Conservation (phyloP, 2,329 filamentous ascomycete species). For the Aureobasidium sp. region DNA sequence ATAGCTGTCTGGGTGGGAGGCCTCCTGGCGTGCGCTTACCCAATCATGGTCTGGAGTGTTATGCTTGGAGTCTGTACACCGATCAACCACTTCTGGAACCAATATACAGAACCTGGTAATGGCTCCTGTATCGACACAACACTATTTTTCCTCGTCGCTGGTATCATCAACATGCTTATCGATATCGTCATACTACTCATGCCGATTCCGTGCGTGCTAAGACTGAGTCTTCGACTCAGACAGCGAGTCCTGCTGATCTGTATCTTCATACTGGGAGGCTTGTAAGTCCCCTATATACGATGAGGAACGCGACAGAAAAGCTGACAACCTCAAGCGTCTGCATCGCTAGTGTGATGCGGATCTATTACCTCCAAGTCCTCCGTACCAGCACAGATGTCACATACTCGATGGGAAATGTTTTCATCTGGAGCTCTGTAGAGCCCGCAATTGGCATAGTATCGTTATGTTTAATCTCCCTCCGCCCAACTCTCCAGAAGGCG, state of each 20-base stretch:
- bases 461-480: neutral
- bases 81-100: slow-evolving; percentile 4
- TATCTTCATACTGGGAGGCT: slow-evolving; percentile 9
- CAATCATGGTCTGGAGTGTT: too few species aligned
- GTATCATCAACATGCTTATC: too few species aligned
- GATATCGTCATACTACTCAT: neutral
- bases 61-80: neutral
- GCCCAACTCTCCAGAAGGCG: neutral
- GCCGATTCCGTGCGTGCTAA: neutral
- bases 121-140: neutral
- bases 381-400: neutral
- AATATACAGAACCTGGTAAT: neutral
- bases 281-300: neutral
- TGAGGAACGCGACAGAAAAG: neutral
- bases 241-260: neutral
- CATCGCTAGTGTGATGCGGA: slow-evolving; percentile 4
- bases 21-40: too few species aligned
- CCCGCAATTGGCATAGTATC: slow-evolving; percentile 7
- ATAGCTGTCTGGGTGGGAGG: too few species aligned
- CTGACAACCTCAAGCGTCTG: neutral
- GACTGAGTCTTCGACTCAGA: neutral
- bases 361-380: neutral
- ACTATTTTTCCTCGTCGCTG: neutral
- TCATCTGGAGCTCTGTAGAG: slow-evolving; percentile 1
- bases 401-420: slow-evolving; percentile 2